These are phyloP conservation scores for Cylindricascospora bacillispora DNA, from an alignment of 1,139 yeast species.

Conservation along the genomic window DNA sequence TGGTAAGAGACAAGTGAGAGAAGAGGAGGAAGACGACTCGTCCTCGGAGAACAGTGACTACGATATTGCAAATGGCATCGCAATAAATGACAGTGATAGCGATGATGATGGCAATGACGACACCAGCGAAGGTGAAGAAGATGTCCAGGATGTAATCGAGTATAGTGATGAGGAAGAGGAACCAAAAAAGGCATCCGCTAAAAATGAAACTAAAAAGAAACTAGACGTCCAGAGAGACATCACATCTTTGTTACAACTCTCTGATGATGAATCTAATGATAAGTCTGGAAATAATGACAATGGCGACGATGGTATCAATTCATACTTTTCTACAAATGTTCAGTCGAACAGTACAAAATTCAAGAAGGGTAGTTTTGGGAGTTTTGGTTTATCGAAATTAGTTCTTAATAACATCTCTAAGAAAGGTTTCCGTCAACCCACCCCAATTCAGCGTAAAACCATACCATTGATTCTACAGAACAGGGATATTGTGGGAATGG, in stretches of 20 bases:
- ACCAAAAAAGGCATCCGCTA: constrained; percentile 13
- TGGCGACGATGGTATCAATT: constrained; percentile 35
- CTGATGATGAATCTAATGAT: constrained; percentile 41
- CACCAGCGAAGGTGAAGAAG: constrained; percentile 15
- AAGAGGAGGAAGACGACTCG: too few species aligned
- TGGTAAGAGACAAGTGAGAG: too few species aligned
- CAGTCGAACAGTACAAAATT: constrained; percentile 40
- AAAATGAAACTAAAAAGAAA: constrained; percentile 8
- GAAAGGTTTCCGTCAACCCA: constrained; percentile 89
- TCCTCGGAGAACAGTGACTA: constrained; percentile 25
- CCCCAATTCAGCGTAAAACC: constrained; percentile 94
- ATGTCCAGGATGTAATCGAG: constrained; percentile 46
- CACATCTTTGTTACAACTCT: constrained; percentile 58
- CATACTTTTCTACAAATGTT: constrained; percentile 30
- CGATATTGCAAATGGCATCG: constrained; percentile 58
- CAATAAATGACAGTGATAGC: constrained; percentile 34
- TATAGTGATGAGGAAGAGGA: constrained; percentile 35
- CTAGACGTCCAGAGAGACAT: constrained; percentile 11
- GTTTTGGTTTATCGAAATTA: constrained; percentile 75
- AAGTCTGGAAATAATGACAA: constrained; percentile 30
- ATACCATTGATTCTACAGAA: constrained; percentile 80
- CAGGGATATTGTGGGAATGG: constrained; percentile 98
- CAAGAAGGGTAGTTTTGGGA: constrained; percentile 75
- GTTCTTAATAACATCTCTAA: constrained; percentile 57
- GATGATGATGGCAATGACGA: constrained; percentile 35